A percentile compares a stretch with the other conserved stretches of the same genome.
Conservation (phyloP, 257 asterid species). For the Capsicum chinense region DNA sequence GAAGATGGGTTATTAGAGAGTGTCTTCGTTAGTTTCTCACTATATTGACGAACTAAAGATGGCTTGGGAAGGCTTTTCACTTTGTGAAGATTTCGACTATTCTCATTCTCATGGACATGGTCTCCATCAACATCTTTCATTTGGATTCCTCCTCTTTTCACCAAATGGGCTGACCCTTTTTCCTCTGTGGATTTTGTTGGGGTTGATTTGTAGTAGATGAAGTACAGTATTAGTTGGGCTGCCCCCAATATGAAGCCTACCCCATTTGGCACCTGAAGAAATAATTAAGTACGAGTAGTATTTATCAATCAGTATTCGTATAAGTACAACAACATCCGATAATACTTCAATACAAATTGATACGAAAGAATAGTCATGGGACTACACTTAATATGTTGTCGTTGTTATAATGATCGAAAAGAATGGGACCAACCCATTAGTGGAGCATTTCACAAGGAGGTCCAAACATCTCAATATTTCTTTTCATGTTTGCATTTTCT, state of each 20-base stretch:
- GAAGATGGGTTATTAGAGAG: constrained; percentile 46
- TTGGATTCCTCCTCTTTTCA: constrained; percentile 25
- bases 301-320: neutral
- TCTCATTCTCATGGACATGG: constrained; percentile 19
- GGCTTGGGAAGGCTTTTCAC: constrained; percentile 55
- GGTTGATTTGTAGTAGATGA: constrained; percentile 42
- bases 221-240: constrained; percentile 53
- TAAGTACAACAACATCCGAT: neutral
- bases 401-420: too few relatives aligned
- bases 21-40: constrained; percentile 43
- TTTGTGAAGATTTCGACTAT: constrained; percentile 38
- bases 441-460: neutral
- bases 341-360: neutral
- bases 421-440: too few relatives aligned
- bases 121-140: constrained; percentile 43
- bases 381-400: too few relatives aligned
- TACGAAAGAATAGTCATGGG: neutral
- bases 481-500: neutral
- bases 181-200: constrained; percentile 29
- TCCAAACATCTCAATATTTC: neutral
- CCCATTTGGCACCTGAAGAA: constrained; percentile 65
- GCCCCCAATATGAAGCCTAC: constrained; percentile 61
- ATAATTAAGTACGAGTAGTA: neutral
- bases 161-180: constrained; percentile 45
- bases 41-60: constrained; percentile 40